Evolutionary conservation across 345 rosid species (phyloP).

Genomic region (Melaleuca quinquenervia): DNA sequence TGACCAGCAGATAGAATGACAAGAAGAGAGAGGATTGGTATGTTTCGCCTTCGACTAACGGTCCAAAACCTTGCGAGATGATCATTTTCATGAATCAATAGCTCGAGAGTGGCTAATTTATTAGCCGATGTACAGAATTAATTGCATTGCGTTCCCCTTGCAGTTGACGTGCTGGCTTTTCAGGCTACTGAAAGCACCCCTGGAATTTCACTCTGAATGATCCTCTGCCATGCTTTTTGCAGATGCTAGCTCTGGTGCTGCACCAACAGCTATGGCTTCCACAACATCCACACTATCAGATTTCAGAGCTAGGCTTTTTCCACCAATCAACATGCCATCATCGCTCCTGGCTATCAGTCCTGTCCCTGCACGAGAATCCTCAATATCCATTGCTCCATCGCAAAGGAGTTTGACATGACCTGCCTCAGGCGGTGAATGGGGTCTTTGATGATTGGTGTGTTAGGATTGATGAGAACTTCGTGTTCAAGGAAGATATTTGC

Average conservation of each 20-base stretch:
- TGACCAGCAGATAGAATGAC: too few species aligned
- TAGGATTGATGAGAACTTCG: neutral
- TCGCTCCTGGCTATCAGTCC: neutral
- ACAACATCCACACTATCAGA: too few species aligned
- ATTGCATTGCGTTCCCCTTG: neutral
- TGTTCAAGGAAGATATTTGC: neutral
- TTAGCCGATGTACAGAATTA: neutral
- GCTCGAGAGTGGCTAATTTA: neutral
- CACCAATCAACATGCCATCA: neutral
- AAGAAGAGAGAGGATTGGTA: too few species aligned
- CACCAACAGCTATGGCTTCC: too few species aligned
- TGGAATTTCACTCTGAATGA: too few species aligned
- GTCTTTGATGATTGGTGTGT: neutral
- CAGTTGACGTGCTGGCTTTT: too few species aligned
- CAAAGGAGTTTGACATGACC: neutral
- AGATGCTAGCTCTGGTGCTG: too few species aligned
- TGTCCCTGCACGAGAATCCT: neutral
- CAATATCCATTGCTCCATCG: neutral
- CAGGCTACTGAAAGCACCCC: too few species aligned
- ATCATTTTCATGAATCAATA: neutral
- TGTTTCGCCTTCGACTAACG: too few species aligned
- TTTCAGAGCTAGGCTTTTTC: too few species aligned
- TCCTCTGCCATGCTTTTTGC: too few species aligned
- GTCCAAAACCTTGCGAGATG: too few species aligned
- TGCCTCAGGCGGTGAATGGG: neutral